These are phyloP conservation scores for Orbilia ellipsospora DNA, from an alignment of 2,329 filamentous ascomycete species.

Conservation along the genomic window DNA sequence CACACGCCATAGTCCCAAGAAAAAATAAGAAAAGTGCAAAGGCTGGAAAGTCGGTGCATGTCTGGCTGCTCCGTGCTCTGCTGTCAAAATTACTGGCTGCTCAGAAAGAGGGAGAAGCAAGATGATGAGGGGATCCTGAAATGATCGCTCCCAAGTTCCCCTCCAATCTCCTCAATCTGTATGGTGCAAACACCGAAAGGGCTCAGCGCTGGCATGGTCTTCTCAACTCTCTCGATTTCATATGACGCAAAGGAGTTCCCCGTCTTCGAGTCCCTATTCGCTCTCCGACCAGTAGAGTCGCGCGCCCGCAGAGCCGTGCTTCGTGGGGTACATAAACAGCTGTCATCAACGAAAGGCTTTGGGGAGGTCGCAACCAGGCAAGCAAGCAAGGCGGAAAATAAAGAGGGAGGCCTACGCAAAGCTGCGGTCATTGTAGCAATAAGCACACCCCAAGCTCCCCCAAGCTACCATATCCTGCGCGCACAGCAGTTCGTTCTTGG, in stretches of 20 bases:
- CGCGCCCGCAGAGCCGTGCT: conserved; percentile 7
- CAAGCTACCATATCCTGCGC: conserved; percentile 9
- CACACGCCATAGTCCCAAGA: conserved; percentile 27
- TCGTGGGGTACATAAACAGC: conserved; percentile 27
- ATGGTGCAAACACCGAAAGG: conserved; percentile 22
- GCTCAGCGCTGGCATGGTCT: background rate
- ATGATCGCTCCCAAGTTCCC: conserved; percentile 34
- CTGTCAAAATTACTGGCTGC: background rate
- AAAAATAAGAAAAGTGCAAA: background rate
- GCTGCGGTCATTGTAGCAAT: conserved; percentile 36
- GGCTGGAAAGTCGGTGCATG: too few relatives aligned
- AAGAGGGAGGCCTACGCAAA: conserved; percentile 34
- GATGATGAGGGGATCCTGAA: too few relatives aligned
- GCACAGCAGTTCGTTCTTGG: conserved; percentile 2
- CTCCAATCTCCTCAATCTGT: conserved; percentile 44
- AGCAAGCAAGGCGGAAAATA: background rate
- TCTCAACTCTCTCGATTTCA: conserved; percentile 14
- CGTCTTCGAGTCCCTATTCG: conserved; percentile 4
- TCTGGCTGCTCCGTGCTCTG: too few relatives aligned
- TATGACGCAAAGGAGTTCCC: conserved; percentile 37
- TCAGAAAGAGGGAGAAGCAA: conserved; percentile 9
- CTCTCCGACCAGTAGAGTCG: conserved; percentile 31
- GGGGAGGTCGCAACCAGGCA: conserved; percentile 1
- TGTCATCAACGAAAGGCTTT: conserved; percentile 21
- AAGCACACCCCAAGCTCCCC: conserved; percentile 11